Evolutionary conservation across 1,139 yeast species (phyloP).

Genomic region (Geotrichum restrictum): DNA sequence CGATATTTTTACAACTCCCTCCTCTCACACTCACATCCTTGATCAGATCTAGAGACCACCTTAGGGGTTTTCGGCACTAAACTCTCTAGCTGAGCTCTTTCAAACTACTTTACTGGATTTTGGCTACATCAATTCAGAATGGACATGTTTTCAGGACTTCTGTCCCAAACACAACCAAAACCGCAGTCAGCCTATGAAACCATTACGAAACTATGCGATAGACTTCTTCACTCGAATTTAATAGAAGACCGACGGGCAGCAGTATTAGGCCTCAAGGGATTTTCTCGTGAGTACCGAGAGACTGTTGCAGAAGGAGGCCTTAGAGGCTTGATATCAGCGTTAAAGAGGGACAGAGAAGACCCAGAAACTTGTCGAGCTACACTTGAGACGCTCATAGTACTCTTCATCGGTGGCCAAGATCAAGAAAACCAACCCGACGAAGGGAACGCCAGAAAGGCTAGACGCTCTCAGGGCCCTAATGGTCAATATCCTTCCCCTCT

Average conservation of each 20-base stretch:
- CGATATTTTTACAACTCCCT: not conserved
- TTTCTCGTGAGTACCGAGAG: conserved; percentile 85
- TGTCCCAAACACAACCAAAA: conserved; percentile 48
- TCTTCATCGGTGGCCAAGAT: conserved; percentile 50
- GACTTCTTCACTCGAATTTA: conserved; percentile 76
- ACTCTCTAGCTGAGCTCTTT: not conserved
- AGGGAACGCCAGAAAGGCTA: conserved; percentile 38
- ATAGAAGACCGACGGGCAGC: conserved; percentile 90
- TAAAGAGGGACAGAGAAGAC: conserved; percentile 65
- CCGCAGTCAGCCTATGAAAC: conserved; percentile 75
- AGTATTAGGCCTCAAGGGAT: conserved; percentile 81
- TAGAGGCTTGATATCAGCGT: conserved; percentile 64
- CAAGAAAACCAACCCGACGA: conserved; percentile 47
- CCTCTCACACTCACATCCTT: not conserved
- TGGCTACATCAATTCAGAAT: conserved; percentile 21
- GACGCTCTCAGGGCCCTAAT: conserved; percentile 31
- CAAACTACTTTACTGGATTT: not conserved
- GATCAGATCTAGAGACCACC: not conserved
- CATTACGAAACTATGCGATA: conserved; percentile 81
- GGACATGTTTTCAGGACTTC: conserved; percentile 49
- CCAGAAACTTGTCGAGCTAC: conserved; percentile 74
- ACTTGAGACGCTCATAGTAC: conserved; percentile 75
- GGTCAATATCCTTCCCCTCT: conserved; percentile 71
- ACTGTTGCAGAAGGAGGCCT: conserved; percentile 85
- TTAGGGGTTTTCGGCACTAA: not conserved